These are phyloP conservation scores for Pleurotus ostreatus DNA, from an alignment of 768 basidiomycete genomes.

Conservation along the genomic window DNA sequence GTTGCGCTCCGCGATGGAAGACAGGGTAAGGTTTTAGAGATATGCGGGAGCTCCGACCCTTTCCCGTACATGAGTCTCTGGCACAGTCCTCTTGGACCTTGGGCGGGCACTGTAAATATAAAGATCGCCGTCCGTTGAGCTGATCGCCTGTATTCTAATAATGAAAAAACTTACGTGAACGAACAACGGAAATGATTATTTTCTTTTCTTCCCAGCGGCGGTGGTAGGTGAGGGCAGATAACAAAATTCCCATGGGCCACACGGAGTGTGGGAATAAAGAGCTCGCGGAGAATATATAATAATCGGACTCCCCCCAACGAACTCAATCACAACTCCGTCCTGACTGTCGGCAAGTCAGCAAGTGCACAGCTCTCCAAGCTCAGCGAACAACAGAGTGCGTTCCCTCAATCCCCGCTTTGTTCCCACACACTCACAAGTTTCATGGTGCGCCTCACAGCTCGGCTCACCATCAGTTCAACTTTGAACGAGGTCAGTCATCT, in stretches of 20 bases:
- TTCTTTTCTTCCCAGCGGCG: no score
- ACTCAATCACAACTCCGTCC: neutral
- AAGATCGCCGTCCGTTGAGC: neutral
- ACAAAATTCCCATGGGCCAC: no score
- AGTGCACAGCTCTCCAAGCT: neutral
- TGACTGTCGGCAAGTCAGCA: neutral
- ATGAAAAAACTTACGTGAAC: no score
- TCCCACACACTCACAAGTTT: neutral
- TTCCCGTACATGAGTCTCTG: no score
- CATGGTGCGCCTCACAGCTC: neutral
- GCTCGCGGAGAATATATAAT: neutral
- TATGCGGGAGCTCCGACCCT: no score
- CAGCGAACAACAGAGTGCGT: neutral
- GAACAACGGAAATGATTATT: no score
- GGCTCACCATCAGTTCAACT: neutral
- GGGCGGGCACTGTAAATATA: neutral
- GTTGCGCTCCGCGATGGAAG: neutral
- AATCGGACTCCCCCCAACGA: neutral
- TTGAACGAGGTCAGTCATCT: neutral
- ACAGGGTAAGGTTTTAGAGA: neutral
- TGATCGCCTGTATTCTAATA: neutral
- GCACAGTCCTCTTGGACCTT: no score
- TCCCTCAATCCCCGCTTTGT: constrained; percentile 1
- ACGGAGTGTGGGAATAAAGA: no score
- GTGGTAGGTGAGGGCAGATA: no score